Percentiles rank a stretch among this genome's conserved stretches.
Conservation (phyloP, 2,329 filamentous ascomycete species). For the Daldinia sp. region DNA sequence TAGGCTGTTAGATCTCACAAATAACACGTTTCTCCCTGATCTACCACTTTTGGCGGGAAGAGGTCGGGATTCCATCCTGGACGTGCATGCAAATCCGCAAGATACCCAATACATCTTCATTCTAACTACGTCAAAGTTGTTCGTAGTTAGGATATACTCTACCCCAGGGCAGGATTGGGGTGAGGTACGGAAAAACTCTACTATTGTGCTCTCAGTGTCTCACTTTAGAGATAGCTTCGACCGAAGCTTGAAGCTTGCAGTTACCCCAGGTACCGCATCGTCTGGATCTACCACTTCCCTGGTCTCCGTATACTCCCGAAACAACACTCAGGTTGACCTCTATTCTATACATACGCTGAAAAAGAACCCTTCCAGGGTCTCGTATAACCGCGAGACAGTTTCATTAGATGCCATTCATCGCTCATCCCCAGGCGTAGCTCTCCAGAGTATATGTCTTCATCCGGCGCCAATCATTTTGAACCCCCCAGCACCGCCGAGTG, state of each 20-base stretch:
- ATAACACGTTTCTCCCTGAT: slow-evolving; percentile 46
- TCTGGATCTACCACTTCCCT: slow-evolving; percentile 37
- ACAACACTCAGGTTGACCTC: slow-evolving; percentile 47
- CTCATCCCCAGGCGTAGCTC: slow-evolving; percentile 14
- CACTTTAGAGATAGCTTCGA: slow-evolving; percentile 58
- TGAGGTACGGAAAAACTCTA: slow-evolving; percentile 41
- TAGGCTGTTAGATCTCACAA: slow-evolving; percentile 47
- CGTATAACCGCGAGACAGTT: slow-evolving; percentile 45
- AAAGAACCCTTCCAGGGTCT: slow-evolving; percentile 40
- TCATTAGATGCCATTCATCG: slow-evolving; percentile 29
- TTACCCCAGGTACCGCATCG: slow-evolving; percentile 48
- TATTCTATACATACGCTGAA: slow-evolving; percentile 44
- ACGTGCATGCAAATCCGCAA: slow-evolving; percentile 45
- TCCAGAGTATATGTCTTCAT: slow-evolving; percentile 44
- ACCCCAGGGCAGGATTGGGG: slow-evolving; percentile 39
- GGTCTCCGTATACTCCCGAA: slow-evolving; percentile 47
- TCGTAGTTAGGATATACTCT: slow-evolving; percentile 46
- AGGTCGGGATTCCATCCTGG: slow-evolving; percentile 46
- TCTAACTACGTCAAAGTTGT: slow-evolving; percentile 49
- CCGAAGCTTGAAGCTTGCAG: slow-evolving; percentile 56
- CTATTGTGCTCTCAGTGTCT: slow-evolving; percentile 58
- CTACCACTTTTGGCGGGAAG: slow-evolving; percentile 43
- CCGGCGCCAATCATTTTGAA: slow-evolving; percentile 46
- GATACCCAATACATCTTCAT: slow-evolving; percentile 50
- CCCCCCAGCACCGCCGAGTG: slow-evolving; percentile 11